These are phyloP conservation scores for Physcia stellaris DNA, from an alignment of 495 filamentous ascomycete genomes.

Conservation along the genomic window DNA sequence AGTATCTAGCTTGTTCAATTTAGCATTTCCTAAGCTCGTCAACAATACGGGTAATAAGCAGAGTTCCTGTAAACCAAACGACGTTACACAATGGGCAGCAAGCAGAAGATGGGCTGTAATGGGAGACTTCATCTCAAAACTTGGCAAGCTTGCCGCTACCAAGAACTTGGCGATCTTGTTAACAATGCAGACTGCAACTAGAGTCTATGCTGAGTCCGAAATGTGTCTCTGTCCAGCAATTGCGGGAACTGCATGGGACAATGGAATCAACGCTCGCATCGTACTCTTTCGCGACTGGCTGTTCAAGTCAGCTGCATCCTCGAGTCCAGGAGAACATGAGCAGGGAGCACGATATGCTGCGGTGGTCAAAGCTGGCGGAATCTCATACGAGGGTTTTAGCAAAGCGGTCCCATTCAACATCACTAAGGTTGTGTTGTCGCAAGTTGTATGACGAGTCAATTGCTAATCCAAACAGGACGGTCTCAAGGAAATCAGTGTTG, in stretches of 20 bases:
- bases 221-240: conserved; percentile 62
- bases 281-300: conserved; percentile 57
- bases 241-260: conserved; percentile 56
- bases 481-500: conserved; percentile 13
- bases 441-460: background rate
- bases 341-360: conserved; percentile 26
- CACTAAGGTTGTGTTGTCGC: conserved; percentile 20
- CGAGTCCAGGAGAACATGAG: conserved; percentile 6
- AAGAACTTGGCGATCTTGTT: conserved; percentile 53
- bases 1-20: conserved; percentile 56
- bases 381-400: conserved; percentile 21
- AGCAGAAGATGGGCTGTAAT: conserved; percentile 49
- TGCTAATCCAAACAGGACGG: conserved; percentile 18
- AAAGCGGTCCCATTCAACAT: conserved; percentile 28
- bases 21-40: conserved; percentile 48
- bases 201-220: conserved; percentile 41
- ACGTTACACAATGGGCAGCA: conserved; percentile 38
- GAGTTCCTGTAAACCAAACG: conserved; percentile 29
- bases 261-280: conserved; percentile 48
- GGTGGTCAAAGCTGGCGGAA: conserved; percentile 31
- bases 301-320: conserved; percentile 6
- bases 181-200: conserved; percentile 58
- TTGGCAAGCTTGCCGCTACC: conserved; percentile 57
- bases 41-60: conserved; percentile 11
- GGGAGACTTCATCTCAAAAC: conserved; percentile 37